Percentiles rank a stretch among this genome's conserved stretches.
Evolutionary conservation across 2,329 filamentous ascomycete genomes (phyloP).

Genomic region (Ceratocystis cubensis): DNA sequence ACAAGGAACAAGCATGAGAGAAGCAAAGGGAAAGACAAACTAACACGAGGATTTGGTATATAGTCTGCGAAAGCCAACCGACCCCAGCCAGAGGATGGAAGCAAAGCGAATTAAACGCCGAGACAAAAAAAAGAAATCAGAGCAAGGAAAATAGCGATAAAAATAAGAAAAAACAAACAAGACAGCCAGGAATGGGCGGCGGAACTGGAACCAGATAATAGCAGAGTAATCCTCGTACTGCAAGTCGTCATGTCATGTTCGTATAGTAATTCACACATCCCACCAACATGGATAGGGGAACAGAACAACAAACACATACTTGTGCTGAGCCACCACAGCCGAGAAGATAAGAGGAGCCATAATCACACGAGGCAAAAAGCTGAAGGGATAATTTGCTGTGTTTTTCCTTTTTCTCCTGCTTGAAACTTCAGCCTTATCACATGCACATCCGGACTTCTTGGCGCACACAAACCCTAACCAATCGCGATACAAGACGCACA

Average conservation of each 20-base stretch:
- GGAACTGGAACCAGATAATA: neutral
- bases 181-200: neutral
- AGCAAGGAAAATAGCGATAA: neutral
- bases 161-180: neutral
- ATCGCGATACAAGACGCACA: neutral
- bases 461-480: neutral
- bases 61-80: neutral
- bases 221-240: neutral
- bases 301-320: neutral
- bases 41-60: neutral
- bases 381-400: neutral
- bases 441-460: neutral
- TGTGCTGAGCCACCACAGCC: neutral
- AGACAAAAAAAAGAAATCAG: neutral
- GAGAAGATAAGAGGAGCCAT: neutral
- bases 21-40: neutral
- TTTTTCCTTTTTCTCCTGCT: neutral
- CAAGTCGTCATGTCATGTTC: neutral
- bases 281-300: neutral
- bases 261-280: constrained; percentile 1
- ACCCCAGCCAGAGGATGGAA: neutral
- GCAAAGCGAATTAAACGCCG: neutral
- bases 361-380: neutral
- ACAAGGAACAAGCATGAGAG: neutral
- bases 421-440: neutral